These are phyloP conservation scores for Pythium dissotocum DNA, from an alignment of 352 stramenopile species.

Conservation along the genomic window DNA sequence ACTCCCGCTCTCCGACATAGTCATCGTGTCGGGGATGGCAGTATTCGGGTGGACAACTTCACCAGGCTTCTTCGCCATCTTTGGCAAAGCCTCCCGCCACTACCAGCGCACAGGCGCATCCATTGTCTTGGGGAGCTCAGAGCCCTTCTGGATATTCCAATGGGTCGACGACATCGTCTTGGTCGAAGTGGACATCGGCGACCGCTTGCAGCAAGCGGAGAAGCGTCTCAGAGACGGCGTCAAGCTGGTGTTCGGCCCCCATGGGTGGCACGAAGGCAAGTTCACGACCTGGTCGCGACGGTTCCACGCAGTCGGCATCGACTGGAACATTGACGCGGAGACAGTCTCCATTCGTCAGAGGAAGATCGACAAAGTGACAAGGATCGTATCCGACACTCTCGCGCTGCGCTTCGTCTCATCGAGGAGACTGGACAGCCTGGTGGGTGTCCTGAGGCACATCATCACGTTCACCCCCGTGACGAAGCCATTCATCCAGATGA, in stretches of 20 bases:
- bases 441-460: conserved; percentile 3
- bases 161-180: conserved; percentile 16
- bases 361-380: conserved; percentile 11
- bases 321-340: not conserved
- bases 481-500: conserved; percentile 16
- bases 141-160: conserved; percentile 11
- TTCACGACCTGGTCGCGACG: conserved; percentile 10
- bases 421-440: conserved; percentile 9
- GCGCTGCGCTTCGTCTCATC: not conserved
- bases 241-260: conserved; percentile 10
- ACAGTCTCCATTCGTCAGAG: conserved; percentile 1
- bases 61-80: conserved; percentile 3
- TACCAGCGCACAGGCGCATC: conserved; percentile 14
- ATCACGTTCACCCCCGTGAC: conserved; percentile 14
- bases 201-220: conserved; percentile 5
- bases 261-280: conserved; percentile 11
- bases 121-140: not conserved
- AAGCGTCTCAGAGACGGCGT: conserved; percentile 17
- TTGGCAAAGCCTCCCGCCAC: conserved; percentile 4
- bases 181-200: conserved; percentile 8
- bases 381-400: not conserved
- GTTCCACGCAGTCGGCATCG: conserved; percentile 12
- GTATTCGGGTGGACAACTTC: conserved; percentile 14
- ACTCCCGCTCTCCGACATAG: conserved; percentile 1
- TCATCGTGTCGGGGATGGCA: conserved; percentile 9